Base-by-base conservation (phyloP, 768 basidiomycete species). In the Mycena metata region DNA sequence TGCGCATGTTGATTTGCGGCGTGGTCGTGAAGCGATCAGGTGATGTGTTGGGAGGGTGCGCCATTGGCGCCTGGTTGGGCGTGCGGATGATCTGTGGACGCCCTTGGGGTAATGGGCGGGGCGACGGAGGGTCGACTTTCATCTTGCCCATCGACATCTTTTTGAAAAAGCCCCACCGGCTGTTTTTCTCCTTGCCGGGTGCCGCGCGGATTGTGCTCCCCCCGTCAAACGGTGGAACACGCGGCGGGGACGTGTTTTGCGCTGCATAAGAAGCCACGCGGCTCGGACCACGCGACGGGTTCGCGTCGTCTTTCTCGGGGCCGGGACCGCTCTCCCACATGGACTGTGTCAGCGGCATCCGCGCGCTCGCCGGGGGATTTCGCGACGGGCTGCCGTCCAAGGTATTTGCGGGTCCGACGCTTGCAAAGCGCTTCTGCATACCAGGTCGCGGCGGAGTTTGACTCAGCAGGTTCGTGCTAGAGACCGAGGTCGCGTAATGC, bases 101-200 rank as follows among this genome's bases (percentile, higher is more conserved):
- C 49, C 72, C 77, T 55, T 67, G 73, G 70, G 74, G 81, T 67
- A 72, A 78, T 72, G 79, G 81, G 12, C 81, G 77, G 33, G 85
- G 80, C 8, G 84, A 74, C 33, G 89, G 85, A 17, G 85, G 79
- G 52, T 94, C 93, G n/a, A 81, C 71, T 73, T 89, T 89, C 83
- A 97, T 91, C 79, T 93, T 95, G 16, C 95, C 92, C 95, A 96
- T 97, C 8, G 96, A 97, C 96, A 98, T 98, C 82, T 98, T 98
- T 83, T 96, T 95, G 66, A 98, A 83, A 82, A 98, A 97, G 5
- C 96, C 96, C 96, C 96, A 97, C 63, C 94, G 90, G 60, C 90
- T 90, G 43, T 82, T 82, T 78, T 93, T 91, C 73, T 91, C 89
- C 73, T 88, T 88, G 46, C 77, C 79, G 35, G 61, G 46, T 23